Percentiles rank a stretch among this genome's conserved stretches.
Evolutionary conservation across 2,329 filamentous ascomycete species (phyloP).

Genomic region (Paecilomyces variotii): DNA sequence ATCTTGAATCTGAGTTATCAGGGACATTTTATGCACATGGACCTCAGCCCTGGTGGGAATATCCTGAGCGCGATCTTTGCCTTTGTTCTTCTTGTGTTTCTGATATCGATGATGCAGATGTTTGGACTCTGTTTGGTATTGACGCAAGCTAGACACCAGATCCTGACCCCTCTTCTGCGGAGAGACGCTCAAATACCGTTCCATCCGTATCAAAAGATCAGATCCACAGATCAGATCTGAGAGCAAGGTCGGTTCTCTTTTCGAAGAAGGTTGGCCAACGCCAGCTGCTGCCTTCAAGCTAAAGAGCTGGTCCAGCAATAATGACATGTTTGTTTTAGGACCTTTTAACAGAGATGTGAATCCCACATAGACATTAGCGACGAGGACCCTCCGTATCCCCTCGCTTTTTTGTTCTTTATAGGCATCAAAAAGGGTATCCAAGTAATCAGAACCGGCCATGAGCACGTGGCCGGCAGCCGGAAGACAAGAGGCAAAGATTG

Average conservation of each 20-base stretch:
- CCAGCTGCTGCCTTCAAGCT: conserved; percentile 66
- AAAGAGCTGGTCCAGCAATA: conserved; percentile 77
- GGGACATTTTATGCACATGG: conserved; percentile 73
- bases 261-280: conserved; percentile 41
- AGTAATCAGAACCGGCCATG: conserved; percentile 76
- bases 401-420: conserved; percentile 51
- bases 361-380: conserved; percentile 68
- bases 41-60: conserved; percentile 39
- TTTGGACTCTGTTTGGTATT: conserved; percentile 32
- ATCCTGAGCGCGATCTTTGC: conserved; percentile 28
- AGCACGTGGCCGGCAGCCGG: conserved; percentile 51
- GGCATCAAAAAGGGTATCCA: conserved; percentile 59
- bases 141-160: conserved; percentile 29
- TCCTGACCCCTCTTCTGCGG: conserved; percentile 36
- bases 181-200: conserved; percentile 23
- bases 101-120: conserved; percentile 35
- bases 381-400: conserved; percentile 56
- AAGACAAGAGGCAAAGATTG: conserved; percentile 30
- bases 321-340: conserved; percentile 60
- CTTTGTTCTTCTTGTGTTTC: conserved; percentile 34
- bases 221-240: conserved; percentile 75
- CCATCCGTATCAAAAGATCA: conserved; percentile 52
- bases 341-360: conserved; percentile 62
- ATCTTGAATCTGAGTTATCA: conserved; percentile 86
- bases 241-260: conserved; percentile 54